phyloP scores from a whole-genome alignment of 1,284 basidiomycete genomes.

The Heterobasidion annosum region DNA sequence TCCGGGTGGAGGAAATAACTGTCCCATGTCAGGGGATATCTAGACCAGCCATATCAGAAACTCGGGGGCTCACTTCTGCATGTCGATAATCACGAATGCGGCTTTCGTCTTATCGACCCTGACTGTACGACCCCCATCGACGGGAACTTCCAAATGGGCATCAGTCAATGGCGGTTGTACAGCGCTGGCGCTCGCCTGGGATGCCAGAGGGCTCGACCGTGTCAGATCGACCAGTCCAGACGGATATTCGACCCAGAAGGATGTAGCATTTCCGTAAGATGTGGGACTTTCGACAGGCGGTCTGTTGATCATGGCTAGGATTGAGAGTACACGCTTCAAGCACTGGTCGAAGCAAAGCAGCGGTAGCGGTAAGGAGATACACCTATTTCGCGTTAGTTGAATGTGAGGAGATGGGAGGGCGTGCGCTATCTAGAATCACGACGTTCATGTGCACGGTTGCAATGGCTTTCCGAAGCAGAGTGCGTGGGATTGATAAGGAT shows the following conservation, averaged over 20 bases:
- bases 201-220: constrained; percentile 30
- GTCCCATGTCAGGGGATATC: too few relatives aligned
- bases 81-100: constrained; percentile 58
- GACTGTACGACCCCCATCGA: constrained; percentile 39
- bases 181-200: neutral
- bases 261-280: constrained; percentile 45
- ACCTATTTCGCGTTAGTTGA: too few relatives aligned
- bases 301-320: constrained; percentile 34
- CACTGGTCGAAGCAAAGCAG: neutral
- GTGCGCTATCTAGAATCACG: neutral
- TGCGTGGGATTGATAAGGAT: too few relatives aligned
- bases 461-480: too few relatives aligned
- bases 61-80: constrained; percentile 52
- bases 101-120: constrained; percentile 40
- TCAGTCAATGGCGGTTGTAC: constrained; percentile 7
- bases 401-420: too few relatives aligned
- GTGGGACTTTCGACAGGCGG: constrained; percentile 32
- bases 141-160: constrained; percentile 42
- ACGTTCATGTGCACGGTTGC: neutral
- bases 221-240: constrained; percentile 54
- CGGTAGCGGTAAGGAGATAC: neutral
- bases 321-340: constrained; percentile 3
- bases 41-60: neutral
- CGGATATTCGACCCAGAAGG: constrained; percentile 65
- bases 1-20: constrained; percentile 64